Conservation (phyloP, 2,329 filamentous ascomycete species). For the Stachybotrys chlorohalonatus region DNA sequence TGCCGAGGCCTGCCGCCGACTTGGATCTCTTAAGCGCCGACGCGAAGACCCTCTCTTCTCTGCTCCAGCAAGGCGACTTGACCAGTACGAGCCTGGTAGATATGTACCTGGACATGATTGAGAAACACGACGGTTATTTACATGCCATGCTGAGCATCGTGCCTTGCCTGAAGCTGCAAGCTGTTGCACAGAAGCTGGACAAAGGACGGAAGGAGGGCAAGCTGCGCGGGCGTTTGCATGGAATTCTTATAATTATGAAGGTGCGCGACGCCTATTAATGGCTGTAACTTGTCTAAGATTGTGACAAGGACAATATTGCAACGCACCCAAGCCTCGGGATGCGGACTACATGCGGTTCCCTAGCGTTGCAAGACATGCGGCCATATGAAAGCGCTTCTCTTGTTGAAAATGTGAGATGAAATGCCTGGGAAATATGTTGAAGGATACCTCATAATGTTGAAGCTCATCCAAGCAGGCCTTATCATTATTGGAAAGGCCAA, state of each 20-base stretch:
- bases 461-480: not conserved
- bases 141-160: conserved; percentile 6
- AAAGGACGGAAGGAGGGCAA: conserved; percentile 26
- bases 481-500: not conserved
- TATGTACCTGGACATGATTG: conserved; percentile 6
- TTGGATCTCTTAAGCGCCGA: conserved; percentile 1
- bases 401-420: too few relatives aligned
- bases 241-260: conserved; percentile 68
- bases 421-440: too few relatives aligned
- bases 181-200: conserved; percentile 5
- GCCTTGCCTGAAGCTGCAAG: not conserved
- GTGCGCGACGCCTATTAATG: too few relatives aligned
- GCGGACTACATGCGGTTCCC: not conserved
- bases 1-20: too few relatives aligned
- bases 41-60: conserved; percentile 1
- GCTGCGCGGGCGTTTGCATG: conserved; percentile 59
- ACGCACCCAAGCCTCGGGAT: not conserved
- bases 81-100: conserved; percentile 7
- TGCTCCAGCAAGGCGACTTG: not conserved
- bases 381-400: not conserved
- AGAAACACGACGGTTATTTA: conserved; percentile 4
- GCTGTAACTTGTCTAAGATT: too few relatives aligned
- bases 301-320: not conserved
- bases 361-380: not conserved
- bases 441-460: not conserved